phyloP scores from a whole-genome alignment of 2,329 filamentous ascomycete genomes.

The Arthrobotrys iridis region DNA sequence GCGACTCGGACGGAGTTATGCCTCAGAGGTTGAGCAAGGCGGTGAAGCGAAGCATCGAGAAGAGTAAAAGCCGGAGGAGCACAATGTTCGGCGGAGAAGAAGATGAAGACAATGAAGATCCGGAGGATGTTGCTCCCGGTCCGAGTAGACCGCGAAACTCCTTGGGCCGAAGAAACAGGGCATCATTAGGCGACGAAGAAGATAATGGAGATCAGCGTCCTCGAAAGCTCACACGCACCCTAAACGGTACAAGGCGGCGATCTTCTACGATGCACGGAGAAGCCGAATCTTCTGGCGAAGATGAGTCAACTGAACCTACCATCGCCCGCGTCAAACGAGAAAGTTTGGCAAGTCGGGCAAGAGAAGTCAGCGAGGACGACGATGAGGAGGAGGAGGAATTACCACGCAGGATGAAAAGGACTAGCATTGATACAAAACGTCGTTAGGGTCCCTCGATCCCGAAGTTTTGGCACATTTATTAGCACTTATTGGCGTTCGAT shows the following conservation, averaged over 20 bases:
- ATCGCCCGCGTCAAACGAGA: conserved; percentile 18
- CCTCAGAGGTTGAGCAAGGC: conserved; percentile 48
- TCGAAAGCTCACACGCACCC: conserved; percentile 36
- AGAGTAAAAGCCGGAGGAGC: conserved; percentile 42
- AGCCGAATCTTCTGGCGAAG: background rate
- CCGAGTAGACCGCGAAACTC: conserved; percentile 22
- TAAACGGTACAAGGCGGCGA: conserved; percentile 16
- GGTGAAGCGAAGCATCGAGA: conserved; percentile 31
- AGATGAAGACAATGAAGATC: conserved; percentile 18
- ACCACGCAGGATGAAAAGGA: conserved; percentile 24
- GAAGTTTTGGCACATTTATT: background rate
- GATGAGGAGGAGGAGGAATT: conserved; percentile 25
- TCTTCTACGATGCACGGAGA: background rate
- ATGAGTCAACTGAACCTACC: background rate
- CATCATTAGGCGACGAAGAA: conserved; percentile 10
- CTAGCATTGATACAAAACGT: conserved; percentile 7
- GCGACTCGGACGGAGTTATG: conserved; percentile 40
- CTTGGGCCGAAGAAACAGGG: conserved; percentile 29
- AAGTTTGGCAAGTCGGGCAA: background rate
- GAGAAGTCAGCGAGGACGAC: background rate
- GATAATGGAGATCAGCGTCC: conserved; percentile 21
- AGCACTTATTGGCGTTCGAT: conserved; percentile 2
- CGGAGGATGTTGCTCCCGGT: background rate
- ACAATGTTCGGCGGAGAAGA: conserved; percentile 26
- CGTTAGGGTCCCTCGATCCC: background rate